phyloP scores from a whole-genome alignment of 352 stramenopile genomes.

The Phytophthora pistaciae region DNA sequence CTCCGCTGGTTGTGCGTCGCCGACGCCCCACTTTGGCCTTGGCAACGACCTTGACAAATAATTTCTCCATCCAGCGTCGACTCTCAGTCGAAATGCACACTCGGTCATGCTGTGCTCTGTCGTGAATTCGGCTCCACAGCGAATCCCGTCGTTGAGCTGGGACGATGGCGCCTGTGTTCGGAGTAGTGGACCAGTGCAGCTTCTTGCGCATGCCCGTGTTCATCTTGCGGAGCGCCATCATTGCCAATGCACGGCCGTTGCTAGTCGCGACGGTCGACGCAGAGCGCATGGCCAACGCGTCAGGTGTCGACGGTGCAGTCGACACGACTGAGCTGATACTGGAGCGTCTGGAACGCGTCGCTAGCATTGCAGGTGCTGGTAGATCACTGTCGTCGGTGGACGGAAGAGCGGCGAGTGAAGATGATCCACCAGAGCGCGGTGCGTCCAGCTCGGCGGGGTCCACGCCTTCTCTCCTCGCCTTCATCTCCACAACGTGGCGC shows the following conservation, averaged over 20 bases:
- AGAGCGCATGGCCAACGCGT: conserved; percentile 30
- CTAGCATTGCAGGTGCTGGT: conserved; percentile 5
- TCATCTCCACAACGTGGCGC: conserved; percentile 67
- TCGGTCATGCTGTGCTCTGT: conserved; percentile 30
- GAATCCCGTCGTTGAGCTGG: conserved; percentile 46
- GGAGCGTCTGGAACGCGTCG: conserved; percentile 46
- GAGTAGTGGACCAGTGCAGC: conserved; percentile 77
- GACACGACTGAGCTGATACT: conserved; percentile 43
- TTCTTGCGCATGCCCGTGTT: conserved; percentile 78
- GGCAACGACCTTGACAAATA: conserved; percentile 71
- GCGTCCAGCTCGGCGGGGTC: conserved; percentile 55
- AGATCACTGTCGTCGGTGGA: conserved; percentile 44
- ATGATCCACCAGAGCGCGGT: not conserved
- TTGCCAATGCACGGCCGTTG: conserved; percentile 32
- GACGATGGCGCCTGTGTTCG: conserved; percentile 40
- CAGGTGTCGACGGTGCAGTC: conserved; percentile 41
- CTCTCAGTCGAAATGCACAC: conserved; percentile 69
- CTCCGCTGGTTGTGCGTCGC: conserved; percentile 23
- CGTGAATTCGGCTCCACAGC: conserved; percentile 59
- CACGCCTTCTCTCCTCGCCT: conserved; percentile 60
- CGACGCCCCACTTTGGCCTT: conserved; percentile 32
- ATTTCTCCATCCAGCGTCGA: conserved; percentile 71
- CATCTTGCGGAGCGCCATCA: conserved; percentile 56
- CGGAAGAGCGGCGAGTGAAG: conserved; percentile 17
- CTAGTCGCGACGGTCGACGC: conserved; percentile 10